Evolutionary conservation across 768 basidiomycete species (phyloP).

Genomic region (Steccherinum ochraceum): DNA sequence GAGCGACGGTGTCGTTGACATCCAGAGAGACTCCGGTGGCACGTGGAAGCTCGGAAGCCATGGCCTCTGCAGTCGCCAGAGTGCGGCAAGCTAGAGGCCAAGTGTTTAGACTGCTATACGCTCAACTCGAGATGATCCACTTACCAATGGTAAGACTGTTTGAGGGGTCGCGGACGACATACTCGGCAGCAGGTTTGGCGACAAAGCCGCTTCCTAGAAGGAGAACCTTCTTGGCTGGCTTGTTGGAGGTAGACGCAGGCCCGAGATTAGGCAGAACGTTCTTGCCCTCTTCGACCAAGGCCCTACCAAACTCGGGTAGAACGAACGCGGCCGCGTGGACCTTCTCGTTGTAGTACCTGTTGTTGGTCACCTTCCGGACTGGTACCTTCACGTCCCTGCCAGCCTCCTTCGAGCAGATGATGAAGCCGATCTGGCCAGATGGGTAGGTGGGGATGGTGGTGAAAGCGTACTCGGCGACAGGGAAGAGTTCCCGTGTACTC

Average conservation of each 20-base stretch:
- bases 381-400: conserved; percentile 67
- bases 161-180: conserved; percentile 72
- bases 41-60: conserved; percentile 62
- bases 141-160: conserved; percentile 83
- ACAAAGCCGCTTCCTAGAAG: conserved; percentile 95
- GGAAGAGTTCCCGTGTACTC: conserved; percentile 70
- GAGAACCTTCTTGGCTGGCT: conserved; percentile 67
- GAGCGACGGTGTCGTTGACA: conserved; percentile 59
- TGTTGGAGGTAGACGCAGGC: conserved; percentile 36
- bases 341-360: conserved; percentile 79
- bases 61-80: conserved; percentile 62
- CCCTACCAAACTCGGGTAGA: conserved; percentile 88
- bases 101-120: background rate
- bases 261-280: conserved; percentile 75
- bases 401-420: conserved; percentile 77
- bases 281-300: conserved; percentile 64
- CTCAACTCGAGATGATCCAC: conserved; percentile 19
- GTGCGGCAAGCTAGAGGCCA: conserved; percentile 94
- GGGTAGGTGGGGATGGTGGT: conserved; percentile 98
- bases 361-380: conserved; percentile 60
- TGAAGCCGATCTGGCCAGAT: conserved; percentile 95
- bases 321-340: conserved; percentile 82
- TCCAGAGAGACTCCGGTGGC: conserved; percentile 78
- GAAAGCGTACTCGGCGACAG: conserved; percentile 82
- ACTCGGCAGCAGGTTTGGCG: conserved; percentile 94